These are phyloP conservation scores for Saturnispora ahearnii DNA, from an alignment of 805 yeast species.

Conservation along the genomic window DNA sequence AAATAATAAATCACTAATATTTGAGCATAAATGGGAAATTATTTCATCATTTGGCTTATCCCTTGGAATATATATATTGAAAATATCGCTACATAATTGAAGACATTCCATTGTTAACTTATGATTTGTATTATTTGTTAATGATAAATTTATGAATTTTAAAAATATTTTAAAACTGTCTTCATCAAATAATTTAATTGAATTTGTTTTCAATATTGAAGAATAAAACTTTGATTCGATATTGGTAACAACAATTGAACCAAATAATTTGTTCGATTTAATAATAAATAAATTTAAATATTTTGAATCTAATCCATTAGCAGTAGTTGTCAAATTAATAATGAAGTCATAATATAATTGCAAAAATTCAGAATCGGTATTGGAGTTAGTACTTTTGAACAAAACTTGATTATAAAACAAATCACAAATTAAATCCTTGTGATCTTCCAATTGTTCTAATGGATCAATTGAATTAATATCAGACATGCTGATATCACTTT, in stretches of 20 bases:
- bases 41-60: constrained; percentile 6
- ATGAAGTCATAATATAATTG: constrained; percentile 20
- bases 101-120: constrained; percentile 27
- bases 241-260: constrained; percentile 18
- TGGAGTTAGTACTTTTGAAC: constrained; percentile 1
- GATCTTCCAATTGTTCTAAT: constrained; percentile 11
- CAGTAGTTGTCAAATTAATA: constrained; percentile 19
- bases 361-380: constrained; percentile 4
- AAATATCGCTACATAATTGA: constrained; percentile 17
- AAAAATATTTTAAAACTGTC: constrained; percentile 18
- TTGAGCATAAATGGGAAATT: constrained; percentile 1
- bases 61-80: constrained; percentile 11
- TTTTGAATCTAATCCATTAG: constrained; percentile 19
- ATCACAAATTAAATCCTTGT: constrained; percentile 15
- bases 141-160: constrained; percentile 16
- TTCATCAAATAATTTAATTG: constrained; percentile 25
- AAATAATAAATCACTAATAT: constrained; percentile 15
- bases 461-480: constrained; percentile 24
- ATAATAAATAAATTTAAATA: constrained; percentile 16
- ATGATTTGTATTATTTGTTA: constrained; percentile 20
- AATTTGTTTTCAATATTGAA: constrained; percentile 25
- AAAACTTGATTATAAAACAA: constrained; percentile 13
- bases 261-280: constrained; percentile 14
- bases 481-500: constrained; percentile 35
- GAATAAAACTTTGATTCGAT: constrained; percentile 32